A percentile compares a stretch with the other conserved stretches of the same genome.
Evolutionary conservation across 495 filamentous ascomycete species (phyloP).

Genomic region (Gamarada debralockiae): DNA sequence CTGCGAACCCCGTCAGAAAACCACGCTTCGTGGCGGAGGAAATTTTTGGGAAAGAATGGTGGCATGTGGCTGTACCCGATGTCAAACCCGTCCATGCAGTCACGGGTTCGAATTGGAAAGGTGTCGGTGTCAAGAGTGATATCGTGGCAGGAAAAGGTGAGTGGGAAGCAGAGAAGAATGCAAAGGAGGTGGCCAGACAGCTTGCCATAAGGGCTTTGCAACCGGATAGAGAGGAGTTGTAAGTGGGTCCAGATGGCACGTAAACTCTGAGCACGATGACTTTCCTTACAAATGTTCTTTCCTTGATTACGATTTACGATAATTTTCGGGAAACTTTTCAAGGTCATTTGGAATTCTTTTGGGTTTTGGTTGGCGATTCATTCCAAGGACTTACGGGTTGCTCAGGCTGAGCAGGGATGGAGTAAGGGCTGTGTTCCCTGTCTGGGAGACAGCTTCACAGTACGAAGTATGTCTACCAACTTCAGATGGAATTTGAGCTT

Average conservation of each 20-base stretch:
- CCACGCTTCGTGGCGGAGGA: neutral
- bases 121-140: slow-evolving; percentile 5
- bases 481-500: too few species aligned
- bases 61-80: neutral
- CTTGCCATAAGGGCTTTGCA: neutral
- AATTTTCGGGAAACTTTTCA: too few species aligned
- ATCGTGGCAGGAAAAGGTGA: slow-evolving; percentile 7
- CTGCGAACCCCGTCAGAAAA: neutral
- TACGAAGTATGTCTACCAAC: too few species aligned
- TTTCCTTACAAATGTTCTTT: too few species aligned
- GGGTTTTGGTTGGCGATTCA: too few species aligned
- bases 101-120: slow-evolving; percentile 9
- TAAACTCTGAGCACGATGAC: too few species aligned
- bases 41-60: slow-evolving; percentile 7
- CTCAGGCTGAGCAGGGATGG: too few species aligned
- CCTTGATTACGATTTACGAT: too few species aligned
- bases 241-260: neutral
- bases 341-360: too few species aligned
- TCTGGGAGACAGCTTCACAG: too few species aligned
- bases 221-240: neutral
- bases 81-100: slow-evolving; percentile 1
- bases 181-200: slow-evolving; percentile 3
- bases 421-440: too few species aligned
- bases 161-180: slow-evolving; percentile 2
- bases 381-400: too few species aligned